A percentile compares a stretch with the other conserved stretches of the same genome.
Evolutionary conservation across 257 asterid species (phyloP).

Genomic region (Ehretia macrophylla): DNA sequence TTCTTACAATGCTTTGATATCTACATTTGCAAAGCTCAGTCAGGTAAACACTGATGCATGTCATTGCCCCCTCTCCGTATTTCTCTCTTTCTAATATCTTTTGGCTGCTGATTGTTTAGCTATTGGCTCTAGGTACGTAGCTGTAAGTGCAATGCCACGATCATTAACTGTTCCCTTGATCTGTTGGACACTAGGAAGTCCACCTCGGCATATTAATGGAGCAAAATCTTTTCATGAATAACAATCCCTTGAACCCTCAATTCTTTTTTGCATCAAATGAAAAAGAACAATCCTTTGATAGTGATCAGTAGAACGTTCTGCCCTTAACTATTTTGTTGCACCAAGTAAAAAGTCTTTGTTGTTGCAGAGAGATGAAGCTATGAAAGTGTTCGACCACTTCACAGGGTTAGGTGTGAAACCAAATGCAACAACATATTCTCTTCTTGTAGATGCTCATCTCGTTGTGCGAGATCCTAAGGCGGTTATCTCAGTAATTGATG

Average conservation of each 20-base stretch:
- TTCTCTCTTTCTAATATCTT: background rate
- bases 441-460: constrained; percentile 80
- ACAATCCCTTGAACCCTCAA: no score
- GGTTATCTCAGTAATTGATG: constrained; percentile 60
- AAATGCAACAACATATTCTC: constrained; percentile 62
- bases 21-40: constrained; percentile 70
- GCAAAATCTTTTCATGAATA: no score
- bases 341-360: constrained; percentile 11
- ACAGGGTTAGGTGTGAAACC: constrained; percentile 64
- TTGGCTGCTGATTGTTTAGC: constrained; percentile 8
- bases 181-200: no score
- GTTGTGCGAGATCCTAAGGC: constrained; percentile 62
- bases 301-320: no score
- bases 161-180: no score
- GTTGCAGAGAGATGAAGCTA: constrained; percentile 91
- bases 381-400: constrained; percentile 77
- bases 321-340: background rate
- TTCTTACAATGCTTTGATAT: constrained; percentile 80
- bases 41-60: constrained; percentile 42
- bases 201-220: no score
- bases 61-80: background rate
- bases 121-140: background rate
- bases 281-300: no score
- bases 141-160: no score
- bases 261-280: no score